Percentiles rank a stretch among this genome's conserved stretches.
These are phyloP conservation scores for Globisporangium ultimum DNA, from an alignment of 352 stramenopile species.

Conservation along the genomic window DNA sequence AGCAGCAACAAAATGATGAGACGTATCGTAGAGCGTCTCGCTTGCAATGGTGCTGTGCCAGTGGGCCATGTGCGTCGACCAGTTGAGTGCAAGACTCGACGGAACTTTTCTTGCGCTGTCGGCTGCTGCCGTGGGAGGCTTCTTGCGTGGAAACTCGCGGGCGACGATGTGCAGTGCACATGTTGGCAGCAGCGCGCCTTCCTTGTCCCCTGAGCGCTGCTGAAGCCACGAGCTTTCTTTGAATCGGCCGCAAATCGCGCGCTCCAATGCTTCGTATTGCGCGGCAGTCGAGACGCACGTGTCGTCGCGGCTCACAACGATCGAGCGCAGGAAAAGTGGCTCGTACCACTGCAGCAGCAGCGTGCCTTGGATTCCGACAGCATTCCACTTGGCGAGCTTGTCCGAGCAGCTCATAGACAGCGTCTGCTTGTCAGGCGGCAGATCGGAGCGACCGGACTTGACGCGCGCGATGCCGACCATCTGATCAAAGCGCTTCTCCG, in stretches of 20 bases:
- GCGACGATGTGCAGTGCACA: conserved; percentile 11
- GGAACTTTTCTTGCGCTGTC: conserved; percentile 1
- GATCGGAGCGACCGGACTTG: conserved; percentile 92
- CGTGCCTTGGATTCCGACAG: conserved; percentile 78
- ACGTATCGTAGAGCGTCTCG: not conserved
- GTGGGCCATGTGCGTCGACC: conserved; percentile 36
- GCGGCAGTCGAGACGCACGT: conserved; percentile 25
- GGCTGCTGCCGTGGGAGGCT: not conserved
- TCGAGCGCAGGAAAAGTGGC: conserved; percentile 40
- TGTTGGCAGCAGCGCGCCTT: not conserved
- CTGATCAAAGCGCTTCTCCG: conserved; percentile 66
- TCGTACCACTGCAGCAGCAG: conserved; percentile 68
- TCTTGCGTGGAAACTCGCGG: conserved; percentile 12
- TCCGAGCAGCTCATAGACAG: conserved; percentile 93
- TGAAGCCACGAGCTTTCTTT: not conserved
- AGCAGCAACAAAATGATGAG: too few species aligned
- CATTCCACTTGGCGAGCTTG: conserved; percentile 89
- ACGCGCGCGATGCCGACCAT: conserved; percentile 70
- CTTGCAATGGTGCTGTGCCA: conserved; percentile 19
- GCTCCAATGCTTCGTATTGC: conserved; percentile 42
- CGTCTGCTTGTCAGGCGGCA: conserved; percentile 81
- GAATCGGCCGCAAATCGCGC: conserved; percentile 38
- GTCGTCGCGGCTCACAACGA: conserved; percentile 47
- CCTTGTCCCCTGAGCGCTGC: too few species aligned
- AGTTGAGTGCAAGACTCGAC: conserved; percentile 59